Percentiles rank a stretch among this genome's conserved stretches.
These are phyloP conservation scores for Cordyceps farinosa DNA, from an alignment of 2,329 filamentous ascomycete genomes.

Conservation along the genomic window DNA sequence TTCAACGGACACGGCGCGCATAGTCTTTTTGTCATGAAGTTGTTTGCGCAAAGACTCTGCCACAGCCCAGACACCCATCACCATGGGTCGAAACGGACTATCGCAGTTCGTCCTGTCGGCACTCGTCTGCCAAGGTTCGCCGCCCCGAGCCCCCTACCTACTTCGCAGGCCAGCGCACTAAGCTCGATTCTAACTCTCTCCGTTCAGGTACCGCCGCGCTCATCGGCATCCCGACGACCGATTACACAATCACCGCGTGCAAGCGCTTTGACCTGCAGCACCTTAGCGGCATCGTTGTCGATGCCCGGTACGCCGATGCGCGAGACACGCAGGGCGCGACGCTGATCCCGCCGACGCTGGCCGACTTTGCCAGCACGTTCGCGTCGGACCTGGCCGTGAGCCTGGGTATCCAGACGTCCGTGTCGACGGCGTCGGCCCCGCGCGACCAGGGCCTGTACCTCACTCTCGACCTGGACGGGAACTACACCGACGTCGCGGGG, in stretches of 20 bases:
- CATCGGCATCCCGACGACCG: slow-evolving; percentile 33
- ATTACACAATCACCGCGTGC: slow-evolving; percentile 26
- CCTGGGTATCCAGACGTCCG: slow-evolving; percentile 29
- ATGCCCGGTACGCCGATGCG: slow-evolving; percentile 36
- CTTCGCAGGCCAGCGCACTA: neutral
- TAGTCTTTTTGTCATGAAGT: neutral
- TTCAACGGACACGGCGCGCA: too few species aligned
- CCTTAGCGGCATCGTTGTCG: slow-evolving; percentile 40
- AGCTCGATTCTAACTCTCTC: neutral
- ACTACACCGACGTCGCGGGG: slow-evolving; percentile 44
- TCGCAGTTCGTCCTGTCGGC: slow-evolving; percentile 1
- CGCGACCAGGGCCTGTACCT: slow-evolving; percentile 37
- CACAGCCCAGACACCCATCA: neutral
- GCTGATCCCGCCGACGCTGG: slow-evolving; percentile 48
- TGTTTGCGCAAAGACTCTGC: neutral
- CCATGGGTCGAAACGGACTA: neutral
- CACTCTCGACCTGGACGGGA: slow-evolving; percentile 40
- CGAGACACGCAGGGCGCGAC: slow-evolving; percentile 46
- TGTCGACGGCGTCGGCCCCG: slow-evolving; percentile 24
- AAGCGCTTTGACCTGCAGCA: slow-evolving; percentile 28
- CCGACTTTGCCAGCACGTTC: slow-evolving; percentile 46
- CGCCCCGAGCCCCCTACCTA: neutral
- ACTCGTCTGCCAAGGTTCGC: neutral
- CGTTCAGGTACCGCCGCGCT: slow-evolving; percentile 4
- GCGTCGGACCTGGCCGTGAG: slow-evolving; percentile 31